phyloP scores from a whole-genome alignment of 345 rosid genomes.

The Sisymbrium altissimum region DNA sequence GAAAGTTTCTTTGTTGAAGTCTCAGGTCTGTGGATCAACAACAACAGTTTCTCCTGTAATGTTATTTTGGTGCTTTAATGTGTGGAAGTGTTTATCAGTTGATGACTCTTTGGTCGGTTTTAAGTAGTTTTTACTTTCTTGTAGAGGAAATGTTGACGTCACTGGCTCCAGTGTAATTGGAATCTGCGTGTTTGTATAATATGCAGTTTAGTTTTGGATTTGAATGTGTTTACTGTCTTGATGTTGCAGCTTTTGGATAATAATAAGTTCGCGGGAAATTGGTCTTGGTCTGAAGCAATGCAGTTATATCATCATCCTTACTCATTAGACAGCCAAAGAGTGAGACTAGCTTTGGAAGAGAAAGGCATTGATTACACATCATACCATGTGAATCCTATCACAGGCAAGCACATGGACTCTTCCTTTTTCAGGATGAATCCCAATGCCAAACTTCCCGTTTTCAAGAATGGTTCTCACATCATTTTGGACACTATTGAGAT shows the following conservation, averaged over 20 bases:
- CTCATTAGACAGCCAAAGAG: slow-evolving; percentile 85
- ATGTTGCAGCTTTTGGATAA: slow-evolving; percentile 1
- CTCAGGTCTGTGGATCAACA: neutral
- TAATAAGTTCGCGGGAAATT: neutral
- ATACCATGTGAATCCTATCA: slow-evolving; percentile 74
- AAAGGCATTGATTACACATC: slow-evolving; percentile 91
- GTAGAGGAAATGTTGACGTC: slow-evolving; percentile 5
- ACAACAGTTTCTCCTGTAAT: neutral
- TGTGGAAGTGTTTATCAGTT: neutral
- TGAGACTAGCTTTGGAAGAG: slow-evolving; percentile 86
- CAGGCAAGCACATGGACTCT: slow-evolving; percentile 79
- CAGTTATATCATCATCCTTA: slow-evolving; percentile 93
- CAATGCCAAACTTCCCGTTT: slow-evolving; percentile 70
- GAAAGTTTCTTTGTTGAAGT: neutral
- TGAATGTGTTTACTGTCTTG: slow-evolving; percentile 9
- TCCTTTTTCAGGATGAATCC: slow-evolving; percentile 78
- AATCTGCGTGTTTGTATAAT: neutral
- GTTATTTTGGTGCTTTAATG: neutral
- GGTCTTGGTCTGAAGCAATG: slow-evolving; percentile 42
- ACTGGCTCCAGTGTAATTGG: neutral
- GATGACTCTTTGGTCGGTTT: neutral
- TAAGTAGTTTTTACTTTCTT: neutral
- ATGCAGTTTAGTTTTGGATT: neutral
- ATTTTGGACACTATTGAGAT: slow-evolving; percentile 75
- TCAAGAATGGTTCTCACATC: slow-evolving; percentile 71